These are phyloP conservation scores for Sporisorium reilianum DNA, from an alignment of 1,284 basidiomycete genomes.

Conservation along the genomic window DNA sequence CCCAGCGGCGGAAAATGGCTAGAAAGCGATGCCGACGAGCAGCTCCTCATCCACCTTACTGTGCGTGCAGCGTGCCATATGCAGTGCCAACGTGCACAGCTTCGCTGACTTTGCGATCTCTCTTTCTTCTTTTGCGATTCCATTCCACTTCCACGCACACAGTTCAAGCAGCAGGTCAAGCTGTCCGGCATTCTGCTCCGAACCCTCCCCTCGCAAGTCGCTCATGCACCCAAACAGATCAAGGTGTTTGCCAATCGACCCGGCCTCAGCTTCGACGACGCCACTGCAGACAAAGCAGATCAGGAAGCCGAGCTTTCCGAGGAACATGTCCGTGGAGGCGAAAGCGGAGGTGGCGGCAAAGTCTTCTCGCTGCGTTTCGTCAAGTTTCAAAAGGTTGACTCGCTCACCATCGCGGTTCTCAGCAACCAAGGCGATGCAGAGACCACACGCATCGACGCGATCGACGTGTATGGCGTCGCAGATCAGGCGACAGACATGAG, in stretches of 20 bases:
- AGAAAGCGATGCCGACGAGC: constrained; percentile 83
- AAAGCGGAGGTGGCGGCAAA: constrained; percentile 71
- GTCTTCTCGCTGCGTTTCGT: constrained; percentile 78
- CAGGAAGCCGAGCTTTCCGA: constrained; percentile 71
- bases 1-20: constrained; percentile 75
- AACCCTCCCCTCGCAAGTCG: constrained; percentile 61
- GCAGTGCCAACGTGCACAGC: background rate
- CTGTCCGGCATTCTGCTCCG: constrained; percentile 79
- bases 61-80: constrained; percentile 17
- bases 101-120: background rate
- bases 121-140: background rate
- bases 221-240: constrained; percentile 30
- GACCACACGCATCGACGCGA: constrained; percentile 80
- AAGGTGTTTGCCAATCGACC: constrained; percentile 68
- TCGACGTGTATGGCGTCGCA: constrained; percentile 79
- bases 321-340: constrained; percentile 57
- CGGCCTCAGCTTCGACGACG: constrained; percentile 70
- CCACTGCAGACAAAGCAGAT: constrained; percentile 67
- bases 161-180: constrained; percentile 85
- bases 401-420: constrained; percentile 78
- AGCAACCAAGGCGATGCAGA: constrained; percentile 81
- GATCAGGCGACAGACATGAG: constrained; percentile 74
- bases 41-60: constrained; percentile 71
- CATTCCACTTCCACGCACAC: background rate
- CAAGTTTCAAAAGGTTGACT: constrained; percentile 79